Conservation (phyloP, 2,329 filamentous ascomycete genomes). For the Botrytis squamosa region DNA sequence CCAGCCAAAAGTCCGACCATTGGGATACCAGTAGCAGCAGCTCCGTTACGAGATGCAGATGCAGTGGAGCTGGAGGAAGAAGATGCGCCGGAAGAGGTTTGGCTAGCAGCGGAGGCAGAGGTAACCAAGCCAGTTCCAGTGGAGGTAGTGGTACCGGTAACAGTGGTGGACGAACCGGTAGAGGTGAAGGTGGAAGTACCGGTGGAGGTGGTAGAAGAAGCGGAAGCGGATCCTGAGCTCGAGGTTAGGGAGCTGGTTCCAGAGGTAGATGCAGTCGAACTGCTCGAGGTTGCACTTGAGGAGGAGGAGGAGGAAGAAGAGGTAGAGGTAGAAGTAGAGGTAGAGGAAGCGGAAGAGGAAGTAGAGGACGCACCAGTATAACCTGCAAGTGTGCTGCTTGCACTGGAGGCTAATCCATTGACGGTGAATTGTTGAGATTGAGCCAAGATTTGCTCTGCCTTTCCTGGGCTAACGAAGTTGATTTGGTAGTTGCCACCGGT, state of each 20-base stretch:
- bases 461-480: slow-evolving; percentile 21
- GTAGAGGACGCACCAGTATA: slow-evolving; percentile 21
- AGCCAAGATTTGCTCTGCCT: slow-evolving; percentile 18
- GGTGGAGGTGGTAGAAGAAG: not conserved
- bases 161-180: not conserved
- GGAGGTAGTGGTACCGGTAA: not conserved
- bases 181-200: not conserved
- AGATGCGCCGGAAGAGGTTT: not conserved
- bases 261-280: not conserved
- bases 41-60: slow-evolving; percentile 4
- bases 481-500: slow-evolving; percentile 20
- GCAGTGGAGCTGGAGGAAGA: not conserved
- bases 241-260: slow-evolving; percentile 2
- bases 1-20: slow-evolving; percentile 20
- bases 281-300: not conserved
- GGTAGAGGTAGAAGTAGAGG: not conserved
- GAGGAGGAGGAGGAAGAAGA: not conserved
- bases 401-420: slow-evolving; percentile 11
- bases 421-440: slow-evolving; percentile 22
- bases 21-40: slow-evolving; percentile 16
- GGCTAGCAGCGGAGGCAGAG: not conserved
- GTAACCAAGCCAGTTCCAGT: slow-evolving; percentile 4
- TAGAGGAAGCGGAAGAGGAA: slow-evolving; percentile 2
- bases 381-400: slow-evolving; percentile 21
- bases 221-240: slow-evolving; percentile 1